These are phyloP conservation scores for cucumber (Cucumis sativus) DNA, from an alignment of 306 rosid genomes.

Conservation along the genomic window DNA sequence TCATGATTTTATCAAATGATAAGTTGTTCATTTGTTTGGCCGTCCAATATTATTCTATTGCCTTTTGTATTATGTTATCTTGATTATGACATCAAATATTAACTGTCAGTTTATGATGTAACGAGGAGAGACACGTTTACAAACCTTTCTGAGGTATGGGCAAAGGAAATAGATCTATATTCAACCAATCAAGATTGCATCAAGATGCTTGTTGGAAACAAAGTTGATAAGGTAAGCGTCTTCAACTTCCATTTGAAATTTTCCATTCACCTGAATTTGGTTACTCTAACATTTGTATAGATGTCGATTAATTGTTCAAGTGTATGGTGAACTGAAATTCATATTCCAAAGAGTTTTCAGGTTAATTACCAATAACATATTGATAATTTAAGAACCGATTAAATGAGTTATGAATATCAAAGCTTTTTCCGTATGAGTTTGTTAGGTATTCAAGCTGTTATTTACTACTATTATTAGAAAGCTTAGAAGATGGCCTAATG, in stretches of 20 bases:
- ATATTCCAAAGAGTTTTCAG: background rate
- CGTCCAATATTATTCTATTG: background rate
- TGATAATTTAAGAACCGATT: background rate
- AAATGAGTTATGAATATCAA: background rate
- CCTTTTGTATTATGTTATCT: background rate
- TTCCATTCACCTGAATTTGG: background rate
- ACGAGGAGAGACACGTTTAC: constrained; percentile 89
- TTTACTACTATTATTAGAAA: background rate
- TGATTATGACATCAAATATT: background rate
- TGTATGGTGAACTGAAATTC: background rate
- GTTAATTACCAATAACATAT: background rate
- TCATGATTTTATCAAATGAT: background rate
- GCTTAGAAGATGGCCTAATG: background rate
- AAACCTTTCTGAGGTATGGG: constrained; percentile 84
- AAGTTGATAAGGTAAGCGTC: constrained; percentile 75
- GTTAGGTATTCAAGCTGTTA: background rate
- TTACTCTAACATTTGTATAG: background rate
- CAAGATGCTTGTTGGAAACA: constrained; percentile 98
- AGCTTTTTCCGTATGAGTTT: background rate
- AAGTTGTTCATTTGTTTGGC: background rate
- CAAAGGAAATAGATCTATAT: constrained; percentile 86
- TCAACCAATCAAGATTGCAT: constrained; percentile 95
- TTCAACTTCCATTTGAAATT: background rate
- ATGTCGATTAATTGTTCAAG: background rate
- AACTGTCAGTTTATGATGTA: constrained; percentile 67